Evolutionary conservation across 2,329 filamentous ascomycete species (phyloP), one percentile per base, ranked within the genome.

Genomic region (Hypoxylon sp.): DNA sequence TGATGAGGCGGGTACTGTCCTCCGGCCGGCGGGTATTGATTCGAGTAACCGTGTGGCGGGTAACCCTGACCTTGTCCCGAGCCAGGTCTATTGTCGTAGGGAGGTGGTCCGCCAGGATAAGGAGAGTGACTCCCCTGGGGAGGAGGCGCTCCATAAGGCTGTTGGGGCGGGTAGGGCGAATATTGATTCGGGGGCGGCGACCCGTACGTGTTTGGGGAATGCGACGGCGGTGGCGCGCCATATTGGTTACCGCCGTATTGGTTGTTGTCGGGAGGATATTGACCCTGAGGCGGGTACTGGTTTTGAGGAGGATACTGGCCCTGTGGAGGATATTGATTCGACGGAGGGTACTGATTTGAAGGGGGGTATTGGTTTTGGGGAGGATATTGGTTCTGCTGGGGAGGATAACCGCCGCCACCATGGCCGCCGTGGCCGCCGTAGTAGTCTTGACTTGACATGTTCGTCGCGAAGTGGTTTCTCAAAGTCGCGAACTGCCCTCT

Each of bases 361-460:
- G 64, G 70, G 9, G 68, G 62, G 61, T 72, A 72, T 36, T 65
- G 67, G 33, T 62, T 64, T 18, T 64, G 64, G 9, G 62, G 70
- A 12, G 68, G 62, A 51, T 69, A 67, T 46, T 59, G 60, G 33
- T 61, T 63, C 22, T 71, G 71, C 32, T 46, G 46, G 5, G 58
- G 68, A 32, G 62, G 65, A 53, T 65, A 61, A 3, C 60, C 62
- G 22, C 64, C 66, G 14, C 58, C 61, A 11, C 57, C 49, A 59
- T 63, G 55, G 14, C 60, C 63, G 18, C 67, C 66, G 40, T 62
- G 52, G 32, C 67, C 58, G 53, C 67, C 55, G 57, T 73, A 73
- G 59, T 74, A 74, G 8, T 65, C 69, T 58, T 74, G 70, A 36
- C 62, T 64, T 3, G 72, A 74, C 72, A 74, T 74, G 8, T 18